phyloP scores from a whole-genome alignment of 2,329 filamentous ascomycete species.

The Albophoma yamanashiensis region DNA sequence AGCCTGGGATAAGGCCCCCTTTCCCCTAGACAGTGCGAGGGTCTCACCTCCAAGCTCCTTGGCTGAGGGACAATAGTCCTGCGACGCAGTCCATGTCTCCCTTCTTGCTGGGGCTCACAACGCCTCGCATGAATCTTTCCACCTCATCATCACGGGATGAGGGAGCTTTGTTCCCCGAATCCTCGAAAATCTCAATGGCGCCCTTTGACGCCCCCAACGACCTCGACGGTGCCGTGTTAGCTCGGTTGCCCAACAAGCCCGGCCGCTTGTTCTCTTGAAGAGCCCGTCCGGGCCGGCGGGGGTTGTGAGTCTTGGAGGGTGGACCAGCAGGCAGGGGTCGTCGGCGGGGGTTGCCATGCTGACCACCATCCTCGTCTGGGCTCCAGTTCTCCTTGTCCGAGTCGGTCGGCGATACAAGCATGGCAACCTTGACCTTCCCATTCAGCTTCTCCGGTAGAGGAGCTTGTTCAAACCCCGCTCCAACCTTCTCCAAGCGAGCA shows the following conservation, averaged over 20 bases:
- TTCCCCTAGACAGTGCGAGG: background rate
- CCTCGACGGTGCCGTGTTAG: constrained; percentile 29
- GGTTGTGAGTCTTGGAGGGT: constrained; percentile 16
- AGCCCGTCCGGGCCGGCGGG: constrained; percentile 29
- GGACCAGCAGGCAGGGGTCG: constrained; percentile 25
- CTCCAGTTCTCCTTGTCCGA: constrained; percentile 95
- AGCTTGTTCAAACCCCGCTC: constrained; percentile 14
- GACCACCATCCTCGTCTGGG: constrained; percentile 38
- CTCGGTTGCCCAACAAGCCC: constrained; percentile 21
- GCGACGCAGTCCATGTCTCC: constrained; percentile 83
- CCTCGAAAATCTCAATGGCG: constrained; percentile 42
- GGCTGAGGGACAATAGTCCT: constrained; percentile 77
- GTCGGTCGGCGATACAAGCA: constrained; percentile 39
- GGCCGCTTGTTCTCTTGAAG: constrained; percentile 28
- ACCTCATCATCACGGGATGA: constrained; percentile 44
- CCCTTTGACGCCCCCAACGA: constrained; percentile 19
- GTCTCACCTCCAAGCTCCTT: constrained; percentile 73
- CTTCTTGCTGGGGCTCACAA: constrained; percentile 59
- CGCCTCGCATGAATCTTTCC: constrained; percentile 60
- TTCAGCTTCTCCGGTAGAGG: constrained; percentile 9
- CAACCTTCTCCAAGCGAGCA: constrained; percentile 43
- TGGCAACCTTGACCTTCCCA: constrained; percentile 27
- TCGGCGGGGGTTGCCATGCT: constrained; percentile 17
- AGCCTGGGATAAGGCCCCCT: background rate
- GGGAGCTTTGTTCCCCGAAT: constrained; percentile 15